A percentile compares a stretch with the other conserved stretches of the same genome.
phyloP scores from a whole-genome alignment of 176 grass and related monocot species.

The Paspalum vaginatum region DNA sequence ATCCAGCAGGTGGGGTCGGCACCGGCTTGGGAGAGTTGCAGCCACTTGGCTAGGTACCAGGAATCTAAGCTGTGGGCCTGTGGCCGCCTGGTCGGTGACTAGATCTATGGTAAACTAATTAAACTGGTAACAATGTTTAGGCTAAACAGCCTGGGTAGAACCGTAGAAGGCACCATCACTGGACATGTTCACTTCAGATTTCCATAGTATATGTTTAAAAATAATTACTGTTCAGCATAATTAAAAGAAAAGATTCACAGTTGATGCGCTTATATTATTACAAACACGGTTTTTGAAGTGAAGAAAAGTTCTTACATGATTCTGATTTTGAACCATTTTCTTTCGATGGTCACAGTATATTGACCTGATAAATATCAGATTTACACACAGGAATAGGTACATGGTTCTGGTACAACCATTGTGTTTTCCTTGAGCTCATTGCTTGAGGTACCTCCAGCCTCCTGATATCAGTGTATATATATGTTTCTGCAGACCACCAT shows the following conservation, averaged over 20 bases:
- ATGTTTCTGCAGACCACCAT: neutral
- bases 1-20: slow-evolving; percentile 37
- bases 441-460: neutral
- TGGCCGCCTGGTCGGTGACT: slow-evolving; percentile 39
- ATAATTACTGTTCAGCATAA: neutral
- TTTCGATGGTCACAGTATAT: neutral
- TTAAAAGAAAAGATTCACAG: neutral
- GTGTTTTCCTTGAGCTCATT: neutral
- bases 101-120: slow-evolving; percentile 20
- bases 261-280: neutral
- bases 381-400: neutral
- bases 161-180: too few species aligned
- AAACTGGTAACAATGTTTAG: neutral
- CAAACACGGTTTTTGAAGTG: neutral
- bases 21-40: neutral
- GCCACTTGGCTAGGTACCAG: neutral
- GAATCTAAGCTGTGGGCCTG: neutral
- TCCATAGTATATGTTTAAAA: too few species aligned
- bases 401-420: neutral
- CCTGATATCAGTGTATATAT: neutral
- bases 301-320: neutral
- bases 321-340: neutral
- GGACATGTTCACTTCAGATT: neutral
- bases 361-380: neutral
- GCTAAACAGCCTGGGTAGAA: neutral